Base-by-base conservation (phyloP, 2,329 filamentous ascomycete genomes). In the Aspergillus sp. region DNA sequence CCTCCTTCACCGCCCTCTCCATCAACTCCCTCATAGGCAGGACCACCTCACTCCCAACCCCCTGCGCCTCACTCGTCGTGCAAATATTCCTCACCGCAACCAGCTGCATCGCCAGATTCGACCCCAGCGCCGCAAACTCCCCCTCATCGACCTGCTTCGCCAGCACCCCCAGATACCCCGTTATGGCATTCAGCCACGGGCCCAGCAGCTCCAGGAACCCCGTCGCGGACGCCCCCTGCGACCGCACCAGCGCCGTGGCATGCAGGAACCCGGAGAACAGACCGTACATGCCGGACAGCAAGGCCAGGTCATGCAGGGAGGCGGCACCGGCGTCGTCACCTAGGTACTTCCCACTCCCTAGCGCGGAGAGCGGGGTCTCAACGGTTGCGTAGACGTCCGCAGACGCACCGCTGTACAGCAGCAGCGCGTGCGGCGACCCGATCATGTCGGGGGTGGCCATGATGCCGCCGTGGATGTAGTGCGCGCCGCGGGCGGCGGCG, bases 191-290 rank as follows among this genome's bases (percentile, higher is more conserved):
- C 11, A 56, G 19, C 53, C 53, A 54, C 5, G 56, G 56, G 1
- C 29, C 29, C 2, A 58, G 21, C 9, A 58, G 50, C 17, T 44
- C 17, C 45, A 52, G 2, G 16, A 58, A 50, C 2, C 40, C 45
- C 1, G 34, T n/a, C 0, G 53, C 53, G 1, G 50, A 32, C 0
- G 21, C 53, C 5, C 42, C 45, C 14, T 53, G n/a, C 1, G 50
- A 58, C 19, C 31, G 48, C 16, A 45, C 48, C 17, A 58, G 47
- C 4, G 53, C 53, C 5, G 45, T 52, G 19, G 53, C 47, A 44
- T 58, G 56, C 11, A 56, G 34, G 38, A 58, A 58, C 5, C 56
- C 56, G 0, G 53, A 52, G 46, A 57, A 57, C 9, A 57, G 52
- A 5, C 55, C 55, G 25, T 53, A 57, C 55, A 55, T 57, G 7